These are phyloP conservation scores for Claviceps spartinae DNA, from an alignment of 2,329 filamentous ascomycete species.

Conservation along the genomic window DNA sequence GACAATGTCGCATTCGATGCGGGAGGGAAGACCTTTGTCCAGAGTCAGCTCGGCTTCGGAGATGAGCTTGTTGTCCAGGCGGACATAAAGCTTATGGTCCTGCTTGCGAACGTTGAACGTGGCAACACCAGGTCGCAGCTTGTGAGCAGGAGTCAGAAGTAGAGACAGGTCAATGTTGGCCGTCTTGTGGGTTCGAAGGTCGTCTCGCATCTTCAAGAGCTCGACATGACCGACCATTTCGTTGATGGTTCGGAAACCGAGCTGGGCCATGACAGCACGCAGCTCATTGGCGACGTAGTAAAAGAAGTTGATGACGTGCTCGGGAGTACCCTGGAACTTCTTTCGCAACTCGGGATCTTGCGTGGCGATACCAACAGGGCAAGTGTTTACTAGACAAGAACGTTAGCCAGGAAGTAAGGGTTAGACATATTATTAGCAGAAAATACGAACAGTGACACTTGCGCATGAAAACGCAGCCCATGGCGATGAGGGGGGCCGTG, in stretches of 20 bases:
- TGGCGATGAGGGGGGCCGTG: slow-evolving; percentile 84
- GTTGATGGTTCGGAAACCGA: slow-evolving; percentile 89
- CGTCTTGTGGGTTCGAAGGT: slow-evolving; percentile 77
- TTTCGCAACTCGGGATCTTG: slow-evolving; percentile 88
- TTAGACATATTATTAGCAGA: no score
- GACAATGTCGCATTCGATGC: slow-evolving; percentile 90
- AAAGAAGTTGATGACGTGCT: slow-evolving; percentile 98
- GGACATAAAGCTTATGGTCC: slow-evolving; percentile 84
- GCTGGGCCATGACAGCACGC: slow-evolving; percentile 89
- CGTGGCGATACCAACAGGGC: slow-evolving; percentile 88
- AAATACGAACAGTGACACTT: slow-evolving; percentile 41
- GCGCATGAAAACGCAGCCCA: slow-evolving; percentile 94
- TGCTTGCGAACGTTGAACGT: slow-evolving; percentile 98
- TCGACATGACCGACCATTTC: slow-evolving; percentile 96
- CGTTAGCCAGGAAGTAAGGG: background rate
- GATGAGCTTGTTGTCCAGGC: slow-evolving; percentile 93
- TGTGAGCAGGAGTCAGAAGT: slow-evolving; percentile 90
- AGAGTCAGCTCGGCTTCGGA: slow-evolving; percentile 88
- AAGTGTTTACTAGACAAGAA: slow-evolving; percentile 42
- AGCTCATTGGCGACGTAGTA: slow-evolving; percentile 96
- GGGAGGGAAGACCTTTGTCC: slow-evolving; percentile 83
- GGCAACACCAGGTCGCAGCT: slow-evolving; percentile 81
- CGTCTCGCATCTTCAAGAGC: slow-evolving; percentile 72
- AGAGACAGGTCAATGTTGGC: slow-evolving; percentile 86
- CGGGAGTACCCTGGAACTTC: slow-evolving; percentile 86